phyloP scores from a whole-genome alignment of 768 basidiomycete genomes.

The Cyathus striatus region DNA sequence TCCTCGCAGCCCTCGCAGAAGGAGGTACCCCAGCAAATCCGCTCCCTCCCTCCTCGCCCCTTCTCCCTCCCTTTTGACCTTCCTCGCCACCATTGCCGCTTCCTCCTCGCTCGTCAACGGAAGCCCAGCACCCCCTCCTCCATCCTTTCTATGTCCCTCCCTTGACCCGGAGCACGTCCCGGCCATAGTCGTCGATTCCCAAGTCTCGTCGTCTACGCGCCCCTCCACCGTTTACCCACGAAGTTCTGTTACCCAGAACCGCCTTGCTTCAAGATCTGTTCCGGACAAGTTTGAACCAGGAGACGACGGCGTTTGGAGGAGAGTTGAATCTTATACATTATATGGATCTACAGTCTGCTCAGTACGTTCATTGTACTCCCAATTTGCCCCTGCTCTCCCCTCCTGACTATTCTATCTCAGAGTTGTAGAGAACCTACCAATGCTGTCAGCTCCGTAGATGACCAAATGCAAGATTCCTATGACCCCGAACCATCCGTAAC shows the following conservation, averaged over 20 bases:
- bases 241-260: constrained; percentile 1
- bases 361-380: constrained; percentile 32
- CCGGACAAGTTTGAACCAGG: constrained; percentile 51
- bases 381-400: constrained; percentile 1
- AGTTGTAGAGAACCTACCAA: constrained; percentile 19
- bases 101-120: constrained; percentile 40
- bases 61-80: constrained; percentile 46
- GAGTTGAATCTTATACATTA: constrained; percentile 48
- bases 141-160: constrained; percentile 58
- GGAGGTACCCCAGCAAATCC: not conserved
- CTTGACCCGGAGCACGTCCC: constrained; percentile 18
- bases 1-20: not conserved
- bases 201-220: constrained; percentile 5
- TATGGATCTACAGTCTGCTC: constrained; percentile 67
- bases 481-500: constrained; percentile 11
- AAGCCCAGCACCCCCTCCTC: constrained; percentile 50
- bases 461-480: constrained; percentile 21
- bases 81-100: constrained; percentile 52
- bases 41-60: constrained; percentile 10
- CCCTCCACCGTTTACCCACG: not conserved
- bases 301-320: constrained; percentile 56
- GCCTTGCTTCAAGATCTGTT: constrained; percentile 25
- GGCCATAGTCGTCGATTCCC: not conserved
- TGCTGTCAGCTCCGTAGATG: constrained; percentile 21
- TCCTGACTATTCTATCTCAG: constrained; percentile 6